phyloP scores from a whole-genome alignment of 129 eudicot species.

The Pittosporum tobira region DNA sequence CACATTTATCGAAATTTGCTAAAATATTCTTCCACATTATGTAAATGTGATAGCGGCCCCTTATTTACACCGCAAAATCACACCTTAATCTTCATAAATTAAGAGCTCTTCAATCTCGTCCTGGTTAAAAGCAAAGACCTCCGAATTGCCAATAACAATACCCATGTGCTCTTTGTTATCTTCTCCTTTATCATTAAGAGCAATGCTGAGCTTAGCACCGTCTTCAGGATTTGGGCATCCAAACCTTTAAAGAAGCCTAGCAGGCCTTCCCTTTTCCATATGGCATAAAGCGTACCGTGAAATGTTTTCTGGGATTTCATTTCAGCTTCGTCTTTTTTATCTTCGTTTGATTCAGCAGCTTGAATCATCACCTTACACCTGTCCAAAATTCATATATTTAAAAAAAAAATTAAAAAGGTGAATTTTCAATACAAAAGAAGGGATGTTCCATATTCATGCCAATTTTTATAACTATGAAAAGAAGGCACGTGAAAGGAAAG shows the following conservation, averaged over 20 bases:
- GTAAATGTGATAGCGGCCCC: background rate
- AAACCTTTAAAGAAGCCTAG: slow-evolving; percentile 83
- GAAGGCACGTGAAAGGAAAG: background rate
- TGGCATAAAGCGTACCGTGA: slow-evolving; percentile 40
- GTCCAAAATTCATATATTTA: slow-evolving; percentile 3
- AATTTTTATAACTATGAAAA: background rate
- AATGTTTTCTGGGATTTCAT: slow-evolving; percentile 53
- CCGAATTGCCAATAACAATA: slow-evolving; percentile 53
- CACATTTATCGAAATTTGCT: background rate
- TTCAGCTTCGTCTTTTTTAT: slow-evolving; percentile 24
- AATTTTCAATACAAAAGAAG: background rate
- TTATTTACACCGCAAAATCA: background rate
- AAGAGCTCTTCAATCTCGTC: slow-evolving; percentile 57
- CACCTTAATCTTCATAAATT: background rate
- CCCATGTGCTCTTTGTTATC: slow-evolving; percentile 89
- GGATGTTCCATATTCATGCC: background rate
- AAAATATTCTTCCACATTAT: background rate
- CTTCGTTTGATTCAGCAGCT: slow-evolving; percentile 66
- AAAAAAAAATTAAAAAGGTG: background rate
- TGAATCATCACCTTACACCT: slow-evolving; percentile 95
- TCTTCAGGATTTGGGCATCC: slow-evolving; percentile 85
- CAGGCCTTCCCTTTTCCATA: slow-evolving; percentile 81
- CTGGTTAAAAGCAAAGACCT: slow-evolving; percentile 43
- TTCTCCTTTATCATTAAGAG: slow-evolving; percentile 96
- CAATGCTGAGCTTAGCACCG: slow-evolving; percentile 85